Base-by-base conservation (phyloP, 352 stramenopile species). In the Phytopythium oedochilum region DNA sequence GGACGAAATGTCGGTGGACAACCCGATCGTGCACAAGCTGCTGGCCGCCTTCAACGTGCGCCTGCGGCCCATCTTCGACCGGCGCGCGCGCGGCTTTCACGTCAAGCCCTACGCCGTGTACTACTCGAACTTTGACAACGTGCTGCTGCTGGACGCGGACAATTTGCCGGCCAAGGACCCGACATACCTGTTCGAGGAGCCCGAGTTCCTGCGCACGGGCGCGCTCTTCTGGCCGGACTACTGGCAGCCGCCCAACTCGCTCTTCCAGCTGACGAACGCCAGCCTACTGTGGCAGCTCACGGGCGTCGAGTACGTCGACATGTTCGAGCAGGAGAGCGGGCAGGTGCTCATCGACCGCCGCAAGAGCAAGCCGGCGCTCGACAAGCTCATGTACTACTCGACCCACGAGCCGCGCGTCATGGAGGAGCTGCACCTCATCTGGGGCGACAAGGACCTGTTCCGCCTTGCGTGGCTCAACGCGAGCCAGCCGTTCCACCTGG, bases 371-470 rank as follows among this genome's bases (percentile, higher is more conserved):
- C 71, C 64, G 18, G 81, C 83, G 29, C 69, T 95, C 25, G 76
- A 94, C 55, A 90, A 92, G 58, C 77, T 94, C 49, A 92, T 94
- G 82, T 91, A 86, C 55, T 94, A 92, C 50, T 88, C 79, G 36
- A 89, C 76, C 18, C 75, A 88, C 57, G 64, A 87, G 49, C 79
- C 82, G 47, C 68, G 77, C 1, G 43, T 92, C 38, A 66, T 92
- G 23, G 83, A 92, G 57, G 62, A 82, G 38, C 69, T 94, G 52
- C 71, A 89, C 47, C 67, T 95, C 14, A 80, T 95, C 31, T 95
- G 83, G 83, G 85, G 85, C 42, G 85, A 95, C 72, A 95, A 95
- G 46, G 85, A 95, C 38, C 60, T 95, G 17, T 95, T 93, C 44
- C 80, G 85, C 14, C 59, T 95, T 17, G 83, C 83, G 56, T 95